Evolutionary conservation across 164 flowering plant genomes (phyloP), one percentile per base, ranked within the genome.

Genomic region (Tinospora cordifolia): DNA sequence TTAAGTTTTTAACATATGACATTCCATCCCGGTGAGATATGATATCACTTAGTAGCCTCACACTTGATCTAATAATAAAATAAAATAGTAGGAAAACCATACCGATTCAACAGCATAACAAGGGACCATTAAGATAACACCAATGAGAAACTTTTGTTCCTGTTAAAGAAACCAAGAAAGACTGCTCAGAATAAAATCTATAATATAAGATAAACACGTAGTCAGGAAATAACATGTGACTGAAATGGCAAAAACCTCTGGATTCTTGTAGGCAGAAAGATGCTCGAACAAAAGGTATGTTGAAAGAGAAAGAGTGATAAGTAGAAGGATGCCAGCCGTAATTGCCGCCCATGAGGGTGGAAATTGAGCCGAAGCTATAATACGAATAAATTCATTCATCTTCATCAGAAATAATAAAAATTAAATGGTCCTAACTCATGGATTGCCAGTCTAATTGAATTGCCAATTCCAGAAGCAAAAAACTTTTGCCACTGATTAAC

Each of bases 81-180:
- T n/a, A n/a, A n/a, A n/a, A n/a, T 46, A 12, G 24, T 27, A 58
- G 1, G 71, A 70, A 67, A 62, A 41, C 21, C 89, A 85, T 75
- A 94, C 99, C 25, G 99, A 94, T 84, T 94, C 99, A 81, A 94
- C 71, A 13, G 92, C 75, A 78, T 94, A 94, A 74, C 97, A 89
- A 9, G 98, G 99, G 73, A 92, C 99, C 99, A 94, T 94, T 39
- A 92, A 77, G 67, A 92, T 76, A 58, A 94, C 97, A 46, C 99
- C 96, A 72, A 92, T 83, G 69, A 94, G 81, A 83, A 94, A 94
- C 78, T 89, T 94, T 77, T 94, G 99, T 81, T 94, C 98, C 98
- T 93, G 89, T 27, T 36, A 75, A 38, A 34, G 10, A 62, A 67
- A 25, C n/a, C 13, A 65, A 65, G 15, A 69, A 66, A 46, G 25